Evolutionary conservation across 2,329 filamentous ascomycete species (phyloP).

Genomic region (Colletotrichum sp.): DNA sequence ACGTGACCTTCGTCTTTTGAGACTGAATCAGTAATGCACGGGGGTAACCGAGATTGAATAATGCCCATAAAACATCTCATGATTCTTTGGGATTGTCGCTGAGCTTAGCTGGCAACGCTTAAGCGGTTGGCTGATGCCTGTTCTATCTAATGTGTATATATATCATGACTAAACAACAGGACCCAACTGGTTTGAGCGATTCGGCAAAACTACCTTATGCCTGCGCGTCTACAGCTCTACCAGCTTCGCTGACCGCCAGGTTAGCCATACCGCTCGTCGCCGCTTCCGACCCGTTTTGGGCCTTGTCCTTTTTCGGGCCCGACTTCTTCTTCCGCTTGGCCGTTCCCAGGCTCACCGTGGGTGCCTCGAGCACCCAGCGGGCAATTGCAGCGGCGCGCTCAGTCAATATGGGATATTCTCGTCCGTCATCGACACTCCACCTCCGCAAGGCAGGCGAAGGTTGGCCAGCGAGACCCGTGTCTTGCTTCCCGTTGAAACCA

Average conservation of each 20-base stretch:
- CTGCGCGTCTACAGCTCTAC: not conserved
- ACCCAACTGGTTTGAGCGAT: not conserved
- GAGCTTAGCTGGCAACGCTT: not conserved
- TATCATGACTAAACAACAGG: not conserved
- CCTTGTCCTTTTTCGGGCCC: not conserved
- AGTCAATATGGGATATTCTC: conserved; percentile 73
- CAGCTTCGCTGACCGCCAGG: not conserved
- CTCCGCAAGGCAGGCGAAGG: conserved; percentile 43
- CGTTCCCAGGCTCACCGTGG: conserved; percentile 39
- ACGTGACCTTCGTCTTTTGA: accelerated
- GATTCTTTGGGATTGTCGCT: not conserved
- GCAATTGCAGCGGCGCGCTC: conserved; percentile 73
- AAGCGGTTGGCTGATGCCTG: not conserved
- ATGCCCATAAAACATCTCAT: accelerated
- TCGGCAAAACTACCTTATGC: not conserved
- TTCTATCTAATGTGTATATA: not conserved
- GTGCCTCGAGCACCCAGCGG: conserved; percentile 70
- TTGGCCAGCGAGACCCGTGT: not conserved
- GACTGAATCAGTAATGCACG: not conserved
- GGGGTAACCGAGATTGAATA: accelerated
- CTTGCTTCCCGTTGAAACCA: conserved; percentile 25
- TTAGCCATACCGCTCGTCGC: not conserved
- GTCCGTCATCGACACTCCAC: conserved; percentile 69
- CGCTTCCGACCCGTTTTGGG: not conserved
- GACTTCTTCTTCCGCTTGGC: conserved; percentile 41